These are phyloP conservation scores for Fragilaria crotonensis DNA, from an alignment of 108 stramenopile genomes.

Conservation along the genomic window DNA sequence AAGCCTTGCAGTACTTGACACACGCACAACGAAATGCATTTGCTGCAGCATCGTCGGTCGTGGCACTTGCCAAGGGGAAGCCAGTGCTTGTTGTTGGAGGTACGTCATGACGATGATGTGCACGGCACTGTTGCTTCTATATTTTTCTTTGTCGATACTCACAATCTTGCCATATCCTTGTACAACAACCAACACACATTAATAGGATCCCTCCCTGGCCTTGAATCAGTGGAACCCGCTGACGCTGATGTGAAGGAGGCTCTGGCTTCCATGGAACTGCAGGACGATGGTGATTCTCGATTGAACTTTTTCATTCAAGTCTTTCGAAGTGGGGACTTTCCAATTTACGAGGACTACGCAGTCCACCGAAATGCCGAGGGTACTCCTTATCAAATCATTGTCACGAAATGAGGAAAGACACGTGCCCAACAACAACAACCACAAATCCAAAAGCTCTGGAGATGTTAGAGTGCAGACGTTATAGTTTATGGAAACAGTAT, in stretches of 20 bases:
- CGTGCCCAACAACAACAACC: too few species aligned
- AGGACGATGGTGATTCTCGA: constrained; percentile 46
- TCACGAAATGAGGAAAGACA: constrained; percentile 60
- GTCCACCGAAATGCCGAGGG: constrained; percentile 67
- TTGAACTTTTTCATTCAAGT: constrained; percentile 80
- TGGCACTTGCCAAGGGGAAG: constrained; percentile 46
- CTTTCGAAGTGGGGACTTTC: constrained; percentile 74
- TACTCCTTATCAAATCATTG: constrained; percentile 75
- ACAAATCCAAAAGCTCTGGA: too few species aligned
- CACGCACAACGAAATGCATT: constrained; percentile 51
- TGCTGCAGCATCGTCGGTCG: constrained; percentile 57
- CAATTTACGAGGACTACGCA: constrained; percentile 81
- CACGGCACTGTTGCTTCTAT: background rate
- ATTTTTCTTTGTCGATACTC: background rate
- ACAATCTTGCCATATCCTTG: background rate
- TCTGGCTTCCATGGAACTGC: constrained; percentile 67
- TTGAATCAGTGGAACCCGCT: constrained; percentile 46
- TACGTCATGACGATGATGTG: constrained; percentile 5
- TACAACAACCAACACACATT: too few species aligned
- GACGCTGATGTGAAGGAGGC: constrained; percentile 62
- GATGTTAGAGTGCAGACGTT: too few species aligned
- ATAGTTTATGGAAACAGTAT: too few species aligned
- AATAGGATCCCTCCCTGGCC: constrained; percentile 52
- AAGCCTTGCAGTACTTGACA: constrained; percentile 71
- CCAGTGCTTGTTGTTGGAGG: constrained; percentile 71